Percentiles rank a stretch among this genome's conserved stretches.
phyloP scores from a whole-genome alignment of 352 stramenopile species.

The Pythium grandisporangium region DNA sequence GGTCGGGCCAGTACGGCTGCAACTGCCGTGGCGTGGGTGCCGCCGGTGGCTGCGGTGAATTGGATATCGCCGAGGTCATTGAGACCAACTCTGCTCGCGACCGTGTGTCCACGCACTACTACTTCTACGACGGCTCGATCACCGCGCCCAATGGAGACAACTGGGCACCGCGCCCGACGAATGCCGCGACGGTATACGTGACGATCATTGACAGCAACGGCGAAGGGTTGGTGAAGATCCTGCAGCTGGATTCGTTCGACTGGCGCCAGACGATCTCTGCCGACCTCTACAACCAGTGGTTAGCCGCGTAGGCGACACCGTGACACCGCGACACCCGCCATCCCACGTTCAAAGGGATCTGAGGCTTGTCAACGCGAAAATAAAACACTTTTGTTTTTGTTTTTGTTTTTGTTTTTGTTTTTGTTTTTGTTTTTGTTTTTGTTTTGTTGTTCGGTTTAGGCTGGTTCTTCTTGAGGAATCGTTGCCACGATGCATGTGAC shows the following conservation, averaged over 20 bases:
- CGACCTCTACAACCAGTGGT: no score
- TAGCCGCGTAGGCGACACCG: no score
- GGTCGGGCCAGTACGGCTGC: constrained; percentile 45
- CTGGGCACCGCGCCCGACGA: constrained; percentile 24
- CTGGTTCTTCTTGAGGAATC: no score
- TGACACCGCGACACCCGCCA: no score
- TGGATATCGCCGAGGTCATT: constrained; percentile 63
- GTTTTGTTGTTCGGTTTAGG: no score
- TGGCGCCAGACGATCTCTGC: no score
- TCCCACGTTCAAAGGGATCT: no score
- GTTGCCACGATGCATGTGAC: no score
- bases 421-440: no score
- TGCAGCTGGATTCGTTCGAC: constrained; percentile 42
- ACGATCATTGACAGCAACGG: constrained; percentile 48
- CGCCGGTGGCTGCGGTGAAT: constrained; percentile 45
- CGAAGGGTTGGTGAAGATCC: constrained; percentile 45
- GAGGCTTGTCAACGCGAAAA: no score
- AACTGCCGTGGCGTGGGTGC: constrained; percentile 54
- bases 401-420: no score
- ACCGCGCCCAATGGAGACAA: constrained; percentile 27
- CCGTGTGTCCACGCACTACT: constrained; percentile 51
- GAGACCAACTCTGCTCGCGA: constrained; percentile 20
- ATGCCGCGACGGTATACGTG: constrained; percentile 35
- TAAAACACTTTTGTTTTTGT: no score
- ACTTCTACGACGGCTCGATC: constrained; percentile 41